phyloP scores from a whole-genome alignment of 495 filamentous ascomycete species.

The Astrothelium subdiscretum region DNA sequence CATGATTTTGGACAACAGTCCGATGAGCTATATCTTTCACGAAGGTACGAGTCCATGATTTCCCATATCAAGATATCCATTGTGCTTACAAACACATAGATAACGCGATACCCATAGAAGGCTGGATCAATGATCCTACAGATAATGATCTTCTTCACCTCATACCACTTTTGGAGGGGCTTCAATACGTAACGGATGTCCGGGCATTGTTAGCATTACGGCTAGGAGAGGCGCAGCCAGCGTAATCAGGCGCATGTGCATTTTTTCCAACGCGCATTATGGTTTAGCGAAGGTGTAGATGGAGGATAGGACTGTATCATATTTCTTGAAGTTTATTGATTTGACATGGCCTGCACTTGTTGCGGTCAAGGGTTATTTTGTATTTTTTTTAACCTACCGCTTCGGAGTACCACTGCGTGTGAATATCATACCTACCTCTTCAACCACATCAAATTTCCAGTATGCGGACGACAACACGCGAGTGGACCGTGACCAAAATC shows the following conservation, averaged over 20 bases:
- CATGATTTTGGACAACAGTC: constrained; percentile 97
- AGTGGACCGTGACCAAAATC: too few relatives aligned
- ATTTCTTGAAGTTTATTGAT: neutral
- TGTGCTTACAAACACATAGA: constrained; percentile 38
- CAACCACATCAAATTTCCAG: neutral
- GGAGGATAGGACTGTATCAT: constrained; percentile 1
- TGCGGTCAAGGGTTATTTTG: neutral
- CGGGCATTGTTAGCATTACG: constrained; percentile 77
- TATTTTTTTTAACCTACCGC: neutral
- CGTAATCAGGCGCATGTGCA: constrained; percentile 17
- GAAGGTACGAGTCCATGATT: constrained; percentile 52
- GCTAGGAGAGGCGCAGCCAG: constrained; percentile 57
- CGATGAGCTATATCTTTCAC: constrained; percentile 96
- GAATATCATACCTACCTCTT: neutral
- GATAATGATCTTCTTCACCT: constrained; percentile 85
- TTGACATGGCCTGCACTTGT: neutral
- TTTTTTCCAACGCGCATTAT: neutral
- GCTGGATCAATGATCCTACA: constrained; percentile 85
- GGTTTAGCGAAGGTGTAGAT: constrained; percentile 3
- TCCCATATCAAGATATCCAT: neutral
- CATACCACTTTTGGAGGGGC: constrained; percentile 82
- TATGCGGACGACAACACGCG: too few relatives aligned
- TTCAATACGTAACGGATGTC: constrained; percentile 94
- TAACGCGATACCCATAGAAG: constrained; percentile 88
- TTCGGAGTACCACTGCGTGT: neutral